A percentile compares a stretch with the other conserved stretches of the same genome.
These are phyloP conservation scores for Chiua sp. DNA, from an alignment of 1,284 basidiomycete species.

Conservation along the genomic window DNA sequence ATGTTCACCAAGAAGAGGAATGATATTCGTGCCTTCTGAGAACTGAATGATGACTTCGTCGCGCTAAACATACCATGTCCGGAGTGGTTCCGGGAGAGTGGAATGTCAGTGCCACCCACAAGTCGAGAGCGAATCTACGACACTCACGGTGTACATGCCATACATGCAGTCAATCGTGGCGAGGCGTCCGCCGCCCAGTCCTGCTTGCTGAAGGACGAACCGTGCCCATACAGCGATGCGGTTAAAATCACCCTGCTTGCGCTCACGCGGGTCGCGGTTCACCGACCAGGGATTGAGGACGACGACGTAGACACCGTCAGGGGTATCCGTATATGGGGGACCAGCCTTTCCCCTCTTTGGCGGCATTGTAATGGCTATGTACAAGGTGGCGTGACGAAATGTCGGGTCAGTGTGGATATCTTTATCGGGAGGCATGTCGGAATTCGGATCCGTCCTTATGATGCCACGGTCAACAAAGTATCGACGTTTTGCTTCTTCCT, in stretches of 20 bases:
- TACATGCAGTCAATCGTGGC: conserved; percentile 19
- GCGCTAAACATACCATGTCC: no score
- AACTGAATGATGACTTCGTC: no score
- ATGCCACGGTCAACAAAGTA: conserved; percentile 20
- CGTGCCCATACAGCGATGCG: conserved; percentile 31
- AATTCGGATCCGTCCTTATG: conserved; percentile 11
- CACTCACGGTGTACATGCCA: no score
- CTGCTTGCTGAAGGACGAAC: conserved; percentile 29
- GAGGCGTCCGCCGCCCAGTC: conserved; percentile 10
- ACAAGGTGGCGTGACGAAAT: background rate
- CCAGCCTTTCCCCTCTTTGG: conserved; percentile 29
- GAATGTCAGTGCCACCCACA: no score
- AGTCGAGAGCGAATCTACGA: background rate
- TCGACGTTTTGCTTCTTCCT: conserved; percentile 7
- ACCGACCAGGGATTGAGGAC: conserved; percentile 32
- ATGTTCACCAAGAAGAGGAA: no score
- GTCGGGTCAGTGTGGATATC: no score
- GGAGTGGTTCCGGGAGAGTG: no score
- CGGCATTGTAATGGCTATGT: conserved; percentile 1
- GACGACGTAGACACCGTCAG: conserved; percentile 28
- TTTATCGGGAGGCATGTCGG: conserved; percentile 14
- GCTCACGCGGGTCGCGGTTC: conserved; percentile 8
- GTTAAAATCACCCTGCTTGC: conserved; percentile 22
- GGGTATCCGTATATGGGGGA: conserved; percentile 33
- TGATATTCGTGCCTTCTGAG: no score